phyloP scores from a whole-genome alignment of 495 filamentous ascomycete genomes.

The Penicillium subrubescens region DNA sequence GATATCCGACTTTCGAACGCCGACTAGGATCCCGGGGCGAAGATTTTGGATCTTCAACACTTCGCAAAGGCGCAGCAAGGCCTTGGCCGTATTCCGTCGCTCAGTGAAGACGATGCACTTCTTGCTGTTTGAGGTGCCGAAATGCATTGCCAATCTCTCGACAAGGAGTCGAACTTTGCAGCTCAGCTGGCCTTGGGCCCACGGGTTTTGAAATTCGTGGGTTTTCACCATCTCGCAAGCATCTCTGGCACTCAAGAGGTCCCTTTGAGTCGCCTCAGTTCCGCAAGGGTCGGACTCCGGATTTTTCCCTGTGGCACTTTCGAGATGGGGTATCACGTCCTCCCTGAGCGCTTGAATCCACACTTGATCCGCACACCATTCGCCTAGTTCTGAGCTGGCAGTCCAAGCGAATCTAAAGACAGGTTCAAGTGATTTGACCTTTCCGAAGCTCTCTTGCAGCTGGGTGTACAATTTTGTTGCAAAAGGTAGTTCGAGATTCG shows the following conservation, averaged over 20 bases:
- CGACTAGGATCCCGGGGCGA: slow-evolving; percentile 67
- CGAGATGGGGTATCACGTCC: slow-evolving; percentile 63
- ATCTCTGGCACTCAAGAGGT: slow-evolving; percentile 58
- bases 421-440: slow-evolving; percentile 57
- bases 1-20: slow-evolving; percentile 49
- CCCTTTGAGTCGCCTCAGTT: slow-evolving; percentile 46
- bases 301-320: slow-evolving; percentile 55
- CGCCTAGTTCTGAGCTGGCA: slow-evolving; percentile 70
- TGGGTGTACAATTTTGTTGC: slow-evolving; percentile 64
- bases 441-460: slow-evolving; percentile 58
- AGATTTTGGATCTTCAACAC: slow-evolving; percentile 60
- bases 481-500: slow-evolving; percentile 48
- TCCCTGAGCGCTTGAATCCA: slow-evolving; percentile 75
- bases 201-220: slow-evolving; percentile 50
- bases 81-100: slow-evolving; percentile 72
- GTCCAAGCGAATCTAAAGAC: slow-evolving; percentile 59
- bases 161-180: slow-evolving; percentile 70
- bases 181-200: slow-evolving; percentile 55
- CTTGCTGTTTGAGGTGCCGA: slow-evolving; percentile 53
- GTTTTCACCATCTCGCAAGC: slow-evolving; percentile 58
- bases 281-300: slow-evolving; percentile 23
- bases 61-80: slow-evolving; percentile 67
- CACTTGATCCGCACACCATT: slow-evolving; percentile 83
- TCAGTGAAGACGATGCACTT: slow-evolving; percentile 91
- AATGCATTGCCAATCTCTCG: slow-evolving; percentile 58